phyloP scores from a whole-genome alignment of 2,329 filamentous ascomycete genomes.

The Clarireedia sp. region DNA sequence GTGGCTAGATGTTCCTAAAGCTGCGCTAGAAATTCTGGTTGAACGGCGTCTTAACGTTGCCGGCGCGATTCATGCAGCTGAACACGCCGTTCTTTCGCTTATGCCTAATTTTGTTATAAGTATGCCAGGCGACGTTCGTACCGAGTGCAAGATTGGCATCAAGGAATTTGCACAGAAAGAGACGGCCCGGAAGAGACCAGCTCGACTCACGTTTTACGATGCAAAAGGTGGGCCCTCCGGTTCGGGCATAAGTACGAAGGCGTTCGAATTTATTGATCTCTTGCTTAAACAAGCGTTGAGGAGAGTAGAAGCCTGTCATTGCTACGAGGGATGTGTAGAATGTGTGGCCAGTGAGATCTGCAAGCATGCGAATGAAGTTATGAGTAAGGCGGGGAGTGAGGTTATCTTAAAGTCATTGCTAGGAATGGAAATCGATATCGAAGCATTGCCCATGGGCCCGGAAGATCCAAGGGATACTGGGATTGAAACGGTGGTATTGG shows the following conservation, averaged over 20 bases:
- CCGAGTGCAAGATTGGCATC: constrained; percentile 81
- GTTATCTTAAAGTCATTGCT: constrained; percentile 74
- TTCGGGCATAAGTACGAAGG: constrained; percentile 81
- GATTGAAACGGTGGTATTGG: constrained; percentile 74
- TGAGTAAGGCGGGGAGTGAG: constrained; percentile 82
- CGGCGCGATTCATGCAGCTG: constrained; percentile 86
- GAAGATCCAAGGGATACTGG: constrained; percentile 62
- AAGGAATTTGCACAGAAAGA: constrained; percentile 77
- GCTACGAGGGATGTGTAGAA: constrained; percentile 75
- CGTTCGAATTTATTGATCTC: constrained; percentile 83
- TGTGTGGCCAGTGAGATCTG: constrained; percentile 83
- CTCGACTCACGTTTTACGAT: constrained; percentile 88
- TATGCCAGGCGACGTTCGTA: constrained; percentile 84
- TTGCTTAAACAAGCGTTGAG: constrained; percentile 68
- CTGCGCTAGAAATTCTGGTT: constrained; percentile 70
- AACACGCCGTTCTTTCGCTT: constrained; percentile 80
- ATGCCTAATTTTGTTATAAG: constrained; percentile 88
- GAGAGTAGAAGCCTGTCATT: constrained; percentile 69
- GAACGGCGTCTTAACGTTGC: constrained; percentile 69
- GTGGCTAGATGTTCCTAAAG: constrained; percentile 86
- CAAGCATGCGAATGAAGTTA: constrained; percentile 79
- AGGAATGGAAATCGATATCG: constrained; percentile 70
- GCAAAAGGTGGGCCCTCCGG: constrained; percentile 80
- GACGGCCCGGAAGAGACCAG: constrained; percentile 70
- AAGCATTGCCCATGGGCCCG: constrained; percentile 77